phyloP scores from a whole-genome alignment of 2,329 filamentous ascomycete species.

The Myotisia sp. region DNA sequence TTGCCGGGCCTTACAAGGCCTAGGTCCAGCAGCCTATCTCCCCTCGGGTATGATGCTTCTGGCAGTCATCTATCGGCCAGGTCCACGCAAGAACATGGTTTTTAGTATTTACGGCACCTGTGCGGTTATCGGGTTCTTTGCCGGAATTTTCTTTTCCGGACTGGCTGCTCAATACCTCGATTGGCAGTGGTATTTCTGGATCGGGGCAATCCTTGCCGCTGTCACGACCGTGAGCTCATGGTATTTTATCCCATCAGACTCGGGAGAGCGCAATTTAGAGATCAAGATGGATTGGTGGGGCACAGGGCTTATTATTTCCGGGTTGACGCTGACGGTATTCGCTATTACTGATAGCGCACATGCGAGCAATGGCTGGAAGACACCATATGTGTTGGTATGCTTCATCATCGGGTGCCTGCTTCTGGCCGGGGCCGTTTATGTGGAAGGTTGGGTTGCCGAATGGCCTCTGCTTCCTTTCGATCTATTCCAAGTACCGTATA shows the following conservation, averaged over 20 bases:
- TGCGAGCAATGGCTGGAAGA: constrained; percentile 55
- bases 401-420: constrained; percentile 49
- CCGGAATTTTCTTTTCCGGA: constrained; percentile 52
- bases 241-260: constrained; percentile 39
- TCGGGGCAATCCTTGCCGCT: constrained; percentile 42
- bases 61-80: constrained; percentile 51
- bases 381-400: constrained; percentile 54
- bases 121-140: constrained; percentile 35
- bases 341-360: constrained; percentile 60
- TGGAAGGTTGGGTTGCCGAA: constrained; percentile 56
- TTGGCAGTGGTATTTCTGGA: constrained; percentile 57
- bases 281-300: constrained; percentile 59
- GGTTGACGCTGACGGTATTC: constrained; percentile 56
- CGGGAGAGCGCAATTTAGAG: constrained; percentile 21
- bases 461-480: constrained; percentile 56
- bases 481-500: constrained; percentile 54
- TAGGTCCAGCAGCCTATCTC: constrained; percentile 58
- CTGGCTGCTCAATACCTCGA: constrained; percentile 39
- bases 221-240: constrained; percentile 34
- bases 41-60: constrained; percentile 54
- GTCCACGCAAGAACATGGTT: constrained; percentile 54
- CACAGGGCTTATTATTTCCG: constrained; percentile 45
- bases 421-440: constrained; percentile 48
- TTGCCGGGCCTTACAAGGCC: constrained; percentile 58
- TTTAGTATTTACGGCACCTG: constrained; percentile 46